Conservation (phyloP, 2,329 filamentous ascomycete species). For the Talaromyces sp. region DNA sequence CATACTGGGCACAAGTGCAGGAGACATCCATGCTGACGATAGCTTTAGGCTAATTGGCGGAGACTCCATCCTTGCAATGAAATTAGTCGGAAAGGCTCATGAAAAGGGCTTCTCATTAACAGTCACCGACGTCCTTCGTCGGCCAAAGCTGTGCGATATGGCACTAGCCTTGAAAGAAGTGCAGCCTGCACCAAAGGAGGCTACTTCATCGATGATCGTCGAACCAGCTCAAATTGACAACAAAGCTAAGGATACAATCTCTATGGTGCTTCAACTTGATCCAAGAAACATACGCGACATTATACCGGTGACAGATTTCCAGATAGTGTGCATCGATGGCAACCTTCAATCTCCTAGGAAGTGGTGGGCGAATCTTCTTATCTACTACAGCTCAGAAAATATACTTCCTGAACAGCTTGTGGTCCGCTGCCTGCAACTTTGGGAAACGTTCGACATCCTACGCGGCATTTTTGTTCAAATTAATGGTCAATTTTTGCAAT, state of each 20-base stretch:
- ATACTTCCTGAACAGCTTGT: not conserved
- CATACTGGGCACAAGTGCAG: conserved; percentile 14
- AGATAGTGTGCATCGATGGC: not conserved
- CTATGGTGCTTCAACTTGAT: not conserved
- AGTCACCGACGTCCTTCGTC: conserved; percentile 3
- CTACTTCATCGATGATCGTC: not conserved
- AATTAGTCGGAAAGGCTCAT: conserved; percentile 10
- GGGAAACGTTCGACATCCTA: not conserved
- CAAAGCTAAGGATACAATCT: not conserved
- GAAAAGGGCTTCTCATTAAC: not conserved
- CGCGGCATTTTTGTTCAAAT: not conserved
- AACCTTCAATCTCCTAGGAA: not conserved
- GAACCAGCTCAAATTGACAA: not conserved
- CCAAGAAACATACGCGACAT: not conserved
- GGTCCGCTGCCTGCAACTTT: not conserved
- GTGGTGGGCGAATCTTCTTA: not conserved
- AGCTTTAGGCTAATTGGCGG: conserved; percentile 26
- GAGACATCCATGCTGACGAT: conserved; percentile 16
- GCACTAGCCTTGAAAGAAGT: not conserved
- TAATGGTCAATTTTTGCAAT: not conserved
- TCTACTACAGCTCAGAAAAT: not conserved
- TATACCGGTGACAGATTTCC: not conserved
- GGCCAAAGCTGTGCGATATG: not conserved
- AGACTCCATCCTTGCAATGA: conserved; percentile 18
- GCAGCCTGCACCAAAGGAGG: not conserved